phyloP scores from a whole-genome alignment of 2,329 filamentous ascomycete genomes.

The Hypomyces rosellus region DNA sequence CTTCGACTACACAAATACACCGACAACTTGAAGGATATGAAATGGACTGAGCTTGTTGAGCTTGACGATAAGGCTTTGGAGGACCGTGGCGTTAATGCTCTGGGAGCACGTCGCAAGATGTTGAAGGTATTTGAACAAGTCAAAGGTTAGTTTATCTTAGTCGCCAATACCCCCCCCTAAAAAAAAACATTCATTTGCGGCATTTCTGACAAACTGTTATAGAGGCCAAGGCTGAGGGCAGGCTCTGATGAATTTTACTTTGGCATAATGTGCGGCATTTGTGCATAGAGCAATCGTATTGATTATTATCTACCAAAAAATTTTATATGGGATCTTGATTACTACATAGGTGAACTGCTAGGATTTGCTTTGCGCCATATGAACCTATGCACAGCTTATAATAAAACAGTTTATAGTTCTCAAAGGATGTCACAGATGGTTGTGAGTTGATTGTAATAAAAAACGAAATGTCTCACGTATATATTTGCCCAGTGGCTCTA shows the following conservation, averaged over 20 bases:
- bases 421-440: too few species aligned
- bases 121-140: slow-evolving; percentile 99
- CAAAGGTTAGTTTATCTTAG: slow-evolving; percentile 47
- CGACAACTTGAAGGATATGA: slow-evolving; percentile 93
- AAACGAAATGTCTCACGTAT: too few species aligned
- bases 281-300: background rate
- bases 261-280: background rate
- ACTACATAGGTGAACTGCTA: slow-evolving; percentile 8
- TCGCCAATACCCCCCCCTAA: background rate
- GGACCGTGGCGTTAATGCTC: slow-evolving; percentile 86
- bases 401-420: too few species aligned
- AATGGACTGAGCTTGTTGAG: slow-evolving; percentile 89
- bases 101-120: slow-evolving; percentile 95
- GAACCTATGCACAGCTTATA: background rate
- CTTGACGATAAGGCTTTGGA: slow-evolving; percentile 91
- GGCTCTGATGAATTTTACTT: slow-evolving; percentile 42
- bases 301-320: background rate
- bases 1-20: slow-evolving; percentile 97
- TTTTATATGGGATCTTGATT: slow-evolving; percentile 1
- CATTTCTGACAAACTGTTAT: slow-evolving; percentile 16
- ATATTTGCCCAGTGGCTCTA: too few species aligned
- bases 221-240: slow-evolving; percentile 71
- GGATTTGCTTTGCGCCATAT: background rate
- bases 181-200: background rate
- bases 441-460: too few species aligned